These are phyloP conservation scores for Phoma sp. DNA, from an alignment of 2,329 filamentous ascomycete species.

Conservation along the genomic window DNA sequence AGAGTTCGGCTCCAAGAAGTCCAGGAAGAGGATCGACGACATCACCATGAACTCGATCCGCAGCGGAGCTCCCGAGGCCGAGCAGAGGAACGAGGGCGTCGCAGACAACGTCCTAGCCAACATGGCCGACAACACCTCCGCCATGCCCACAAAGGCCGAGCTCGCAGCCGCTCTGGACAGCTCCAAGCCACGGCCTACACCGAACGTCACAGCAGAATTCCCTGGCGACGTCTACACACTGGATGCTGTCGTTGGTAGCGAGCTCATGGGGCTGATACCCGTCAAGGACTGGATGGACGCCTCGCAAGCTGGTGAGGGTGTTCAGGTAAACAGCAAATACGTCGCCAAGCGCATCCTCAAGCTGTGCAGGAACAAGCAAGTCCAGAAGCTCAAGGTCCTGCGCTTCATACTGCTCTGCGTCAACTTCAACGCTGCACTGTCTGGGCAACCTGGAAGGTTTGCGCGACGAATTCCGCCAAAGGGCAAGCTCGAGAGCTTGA, in stretches of 20 bases:
- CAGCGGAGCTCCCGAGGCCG: slow-evolving; percentile 25
- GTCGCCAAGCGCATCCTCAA: slow-evolving; percentile 69
- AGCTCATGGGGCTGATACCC: slow-evolving; percentile 70
- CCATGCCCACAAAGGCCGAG: slow-evolving; percentile 71
- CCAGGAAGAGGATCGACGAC: slow-evolving; percentile 76
- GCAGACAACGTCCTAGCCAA: slow-evolving; percentile 62
- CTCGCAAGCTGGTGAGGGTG: slow-evolving; percentile 63
- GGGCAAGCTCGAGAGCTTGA: slow-evolving; percentile 71
- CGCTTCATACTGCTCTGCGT: slow-evolving; percentile 57
- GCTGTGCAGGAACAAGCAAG: slow-evolving; percentile 60
- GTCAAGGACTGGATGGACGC: slow-evolving; percentile 78
- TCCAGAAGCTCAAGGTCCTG: slow-evolving; percentile 55
- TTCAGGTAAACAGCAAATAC: slow-evolving; percentile 66
- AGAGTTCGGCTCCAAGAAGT: slow-evolving; percentile 85
- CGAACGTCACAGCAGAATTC: slow-evolving; percentile 70
- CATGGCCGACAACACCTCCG: slow-evolving; percentile 66
- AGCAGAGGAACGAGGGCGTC: slow-evolving; percentile 36
- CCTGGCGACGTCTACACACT: slow-evolving; percentile 77
- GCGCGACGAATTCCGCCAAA: slow-evolving; percentile 62
- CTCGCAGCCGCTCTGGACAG: slow-evolving; percentile 69
- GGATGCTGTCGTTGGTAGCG: slow-evolving; percentile 68
- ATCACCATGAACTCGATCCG: slow-evolving; percentile 74
- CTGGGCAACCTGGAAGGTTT: slow-evolving; percentile 39
- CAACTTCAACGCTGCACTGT: slow-evolving; percentile 54
- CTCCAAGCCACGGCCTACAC: slow-evolving; percentile 74